Percentiles rank a stretch among this genome's conserved stretches.
phyloP scores from a whole-genome alignment of 2,329 filamentous ascomycete species.

The Cryphonectria nitschkei region DNA sequence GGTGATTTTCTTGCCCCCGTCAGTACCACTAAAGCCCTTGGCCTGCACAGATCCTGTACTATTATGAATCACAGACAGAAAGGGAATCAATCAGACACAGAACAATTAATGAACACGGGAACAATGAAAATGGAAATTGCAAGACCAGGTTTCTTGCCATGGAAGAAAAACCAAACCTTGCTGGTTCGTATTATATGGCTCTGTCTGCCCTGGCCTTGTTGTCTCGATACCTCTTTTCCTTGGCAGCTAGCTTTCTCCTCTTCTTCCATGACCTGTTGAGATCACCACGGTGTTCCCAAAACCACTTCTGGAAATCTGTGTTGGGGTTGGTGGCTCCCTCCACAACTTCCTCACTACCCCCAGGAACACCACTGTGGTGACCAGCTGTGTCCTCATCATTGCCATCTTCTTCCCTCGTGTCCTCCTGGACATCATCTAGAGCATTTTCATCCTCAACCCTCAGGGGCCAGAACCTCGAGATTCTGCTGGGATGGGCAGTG shows the following conservation, averaged over 20 bases:
- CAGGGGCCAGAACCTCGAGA: slow-evolving; percentile 61
- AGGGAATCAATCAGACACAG: not conserved
- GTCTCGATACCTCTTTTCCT: slow-evolving; percentile 69
- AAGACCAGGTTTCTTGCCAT: not conserved
- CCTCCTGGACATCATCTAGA: slow-evolving; percentile 45
- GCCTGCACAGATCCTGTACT: not conserved
- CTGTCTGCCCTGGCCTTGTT: slow-evolving; percentile 59
- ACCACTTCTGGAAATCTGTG: slow-evolving; percentile 66
- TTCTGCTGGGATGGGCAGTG: slow-evolving; percentile 75
- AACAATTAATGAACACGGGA: not conserved
- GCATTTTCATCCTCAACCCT: slow-evolving; percentile 48
- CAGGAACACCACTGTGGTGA: slow-evolving; percentile 37
- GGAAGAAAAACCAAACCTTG: slow-evolving; percentile 1
- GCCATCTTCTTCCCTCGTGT: slow-evolving; percentile 36
- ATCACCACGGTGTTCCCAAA: slow-evolving; percentile 69
- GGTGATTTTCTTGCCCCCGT: not conserved
- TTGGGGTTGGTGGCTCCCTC: slow-evolving; percentile 31
- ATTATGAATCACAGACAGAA: not conserved
- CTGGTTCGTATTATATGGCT: slow-evolving; percentile 38
- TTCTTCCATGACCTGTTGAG: slow-evolving; percentile 69
- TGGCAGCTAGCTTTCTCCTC: slow-evolving; percentile 63
- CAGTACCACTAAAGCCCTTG: not conserved
- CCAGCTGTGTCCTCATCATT: slow-evolving; percentile 36
- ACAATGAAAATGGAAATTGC: not conserved
- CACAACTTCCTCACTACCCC: slow-evolving; percentile 35